These are phyloP conservation scores for Trichosanthes truncata DNA, from an alignment of 306 rosid species.

Conservation along the genomic window DNA sequence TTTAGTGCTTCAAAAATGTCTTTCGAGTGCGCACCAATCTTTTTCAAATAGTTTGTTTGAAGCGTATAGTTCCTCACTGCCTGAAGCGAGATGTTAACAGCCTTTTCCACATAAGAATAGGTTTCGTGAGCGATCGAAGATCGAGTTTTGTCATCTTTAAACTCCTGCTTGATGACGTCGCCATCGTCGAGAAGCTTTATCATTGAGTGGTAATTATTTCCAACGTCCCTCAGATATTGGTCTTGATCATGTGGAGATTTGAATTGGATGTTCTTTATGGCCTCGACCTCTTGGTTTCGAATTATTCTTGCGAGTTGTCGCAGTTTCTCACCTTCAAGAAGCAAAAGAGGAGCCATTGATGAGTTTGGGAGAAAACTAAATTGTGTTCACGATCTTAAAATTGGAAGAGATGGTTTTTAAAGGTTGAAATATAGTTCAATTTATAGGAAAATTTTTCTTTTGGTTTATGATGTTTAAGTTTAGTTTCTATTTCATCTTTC, in stretches of 20 bases:
- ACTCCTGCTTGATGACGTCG: neutral
- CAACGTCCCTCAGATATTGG: neutral
- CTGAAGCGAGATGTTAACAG: neutral
- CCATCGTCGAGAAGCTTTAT: neutral
- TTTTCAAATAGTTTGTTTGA: neutral
- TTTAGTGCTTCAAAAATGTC: neutral
- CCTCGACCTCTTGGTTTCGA: neutral
- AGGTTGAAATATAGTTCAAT: neutral
- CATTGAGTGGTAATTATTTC: neutral
- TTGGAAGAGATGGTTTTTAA: neutral
- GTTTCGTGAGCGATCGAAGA: neutral
- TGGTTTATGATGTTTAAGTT: too few species aligned
- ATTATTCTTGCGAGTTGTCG: neutral
- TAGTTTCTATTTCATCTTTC: too few species aligned
- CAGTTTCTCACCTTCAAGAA: neutral
- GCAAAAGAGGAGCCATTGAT: neutral
- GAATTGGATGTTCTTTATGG: neutral
- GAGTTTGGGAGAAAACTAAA: neutral
- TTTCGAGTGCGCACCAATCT: neutral
- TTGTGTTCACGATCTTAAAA: neutral
- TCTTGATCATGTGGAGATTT: neutral
- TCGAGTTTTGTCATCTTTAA: neutral
- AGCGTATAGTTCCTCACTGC: neutral
- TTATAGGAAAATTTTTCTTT: neutral
- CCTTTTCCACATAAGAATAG: neutral